Evolutionary conservation across 1,284 basidiomycete species (phyloP).

Genomic region (Golubevia sp.): DNA sequence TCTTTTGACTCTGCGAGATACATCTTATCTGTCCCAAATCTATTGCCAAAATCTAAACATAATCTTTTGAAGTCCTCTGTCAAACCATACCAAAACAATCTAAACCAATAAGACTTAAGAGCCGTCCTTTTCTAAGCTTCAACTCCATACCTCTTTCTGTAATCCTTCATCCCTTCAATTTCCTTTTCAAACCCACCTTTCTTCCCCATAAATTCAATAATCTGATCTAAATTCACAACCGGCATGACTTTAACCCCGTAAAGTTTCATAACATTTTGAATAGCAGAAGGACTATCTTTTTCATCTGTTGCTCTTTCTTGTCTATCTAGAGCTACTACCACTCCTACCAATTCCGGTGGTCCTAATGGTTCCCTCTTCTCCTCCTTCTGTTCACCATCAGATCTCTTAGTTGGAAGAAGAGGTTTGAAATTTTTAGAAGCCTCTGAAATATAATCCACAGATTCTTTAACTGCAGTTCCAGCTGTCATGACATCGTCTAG

Average conservation of each 20-base stretch:
- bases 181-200: constrained; percentile 71
- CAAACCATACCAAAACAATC: too few species aligned
- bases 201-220: constrained; percentile 79
- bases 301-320: constrained; percentile 78
- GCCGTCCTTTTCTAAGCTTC: constrained; percentile 18
- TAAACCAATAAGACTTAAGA: too few species aligned
- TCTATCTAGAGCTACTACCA: constrained; percentile 86
- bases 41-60: too few species aligned
- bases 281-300: constrained; percentile 27
- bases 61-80: too few species aligned
- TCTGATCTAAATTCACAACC: constrained; percentile 78
- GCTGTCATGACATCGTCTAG: constrained; percentile 97
- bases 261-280: constrained; percentile 78
- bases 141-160: constrained; percentile 78
- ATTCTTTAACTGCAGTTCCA: constrained; percentile 66
- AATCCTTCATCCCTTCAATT: constrained; percentile 76
- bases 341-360: constrained; percentile 72
- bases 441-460: constrained; percentile 42
- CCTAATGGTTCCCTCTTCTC: too few species aligned
- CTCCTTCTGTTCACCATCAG: too few species aligned
- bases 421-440: constrained; percentile 24
- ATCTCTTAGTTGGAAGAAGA: too few species aligned
- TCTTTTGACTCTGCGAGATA: too few species aligned
- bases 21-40: too few species aligned
- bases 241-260: constrained; percentile 75